Evolutionary conservation across 192 early-diverging fungal species (phyloP), one percentile per base, ranked within the genome.

Genomic region (Glomus cerebriforme): DNA sequence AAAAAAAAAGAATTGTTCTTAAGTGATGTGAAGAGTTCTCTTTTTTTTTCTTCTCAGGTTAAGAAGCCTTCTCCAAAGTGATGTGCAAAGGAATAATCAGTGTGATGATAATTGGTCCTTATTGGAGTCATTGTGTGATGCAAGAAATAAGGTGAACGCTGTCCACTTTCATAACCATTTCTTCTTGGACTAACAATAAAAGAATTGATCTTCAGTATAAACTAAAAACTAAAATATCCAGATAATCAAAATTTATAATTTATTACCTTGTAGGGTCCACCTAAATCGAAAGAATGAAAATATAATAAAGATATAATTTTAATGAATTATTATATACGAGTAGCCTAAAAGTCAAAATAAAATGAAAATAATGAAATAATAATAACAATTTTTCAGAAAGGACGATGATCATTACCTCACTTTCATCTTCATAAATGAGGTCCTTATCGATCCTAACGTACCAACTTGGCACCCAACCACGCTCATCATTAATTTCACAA

Each of bases 401-500:
- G 35, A 35, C 2, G 22, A 22, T n/a, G 10, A 32, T n/a, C 66
- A 43, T 68, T 76, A 76, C 74, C 74, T 76, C 74, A 9, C 60
- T 62, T 43, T 60, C 74, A 0, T 45, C 59, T 47, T 58, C 73
- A 37, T 78, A 43, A 6, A 37, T 47, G 7, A 69, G 26, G 26
- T 64, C 62, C 60, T 69, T 78, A 59, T 80, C 80, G 22, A 89
- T 79, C 54, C 83, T 86, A 32, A 89, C 88, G 63, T 89, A 89
- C 79, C 87, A 89, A 82, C 83, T 83, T 58, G 88, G 88, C 1
- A 89, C 88, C 88, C 88, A 89, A 59, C 88, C 88, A 63, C 86
- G 87, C 34, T 84, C 80, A 37, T 79, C 86, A 35, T 82, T 63
- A 17, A 79, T 63, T 43, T 81, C 76, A 32, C 79, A 54, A 73